Evolutionary conservation across 352 stramenopile species (phyloP).

Genomic region (Phytophthora hybrid): DNA sequence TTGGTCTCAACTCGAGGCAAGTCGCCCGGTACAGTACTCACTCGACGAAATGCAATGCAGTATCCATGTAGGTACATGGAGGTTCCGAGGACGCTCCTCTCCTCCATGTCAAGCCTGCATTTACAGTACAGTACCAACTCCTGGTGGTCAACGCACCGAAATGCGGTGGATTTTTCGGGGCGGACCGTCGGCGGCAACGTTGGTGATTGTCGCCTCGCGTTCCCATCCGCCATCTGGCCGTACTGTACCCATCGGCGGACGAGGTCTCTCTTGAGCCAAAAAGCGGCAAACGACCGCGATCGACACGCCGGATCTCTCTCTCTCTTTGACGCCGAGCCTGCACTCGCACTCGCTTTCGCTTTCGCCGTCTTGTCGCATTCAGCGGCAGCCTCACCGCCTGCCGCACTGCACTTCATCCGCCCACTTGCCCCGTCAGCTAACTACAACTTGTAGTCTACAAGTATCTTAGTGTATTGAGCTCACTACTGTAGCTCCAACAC

Average conservation of each 20-base stretch:
- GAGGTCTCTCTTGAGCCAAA: neutral
- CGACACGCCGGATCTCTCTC: slow-evolving; percentile 26
- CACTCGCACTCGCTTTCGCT: neutral
- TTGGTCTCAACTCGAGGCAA: neutral
- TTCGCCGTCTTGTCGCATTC: neutral
- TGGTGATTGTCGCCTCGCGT: slow-evolving; percentile 18
- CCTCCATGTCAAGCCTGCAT: neutral
- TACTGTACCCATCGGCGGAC: slow-evolving; percentile 7
- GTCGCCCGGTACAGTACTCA: neutral
- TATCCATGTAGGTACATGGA: neutral
- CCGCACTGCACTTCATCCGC: neutral
- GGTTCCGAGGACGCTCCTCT: neutral
- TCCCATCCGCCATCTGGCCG: slow-evolving; percentile 25
- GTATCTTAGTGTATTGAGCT: neutral
- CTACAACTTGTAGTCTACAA: no score
- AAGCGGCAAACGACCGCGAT: slow-evolving; percentile 8
- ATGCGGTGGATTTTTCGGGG: slow-evolving; percentile 34
- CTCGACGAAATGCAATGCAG: neutral
- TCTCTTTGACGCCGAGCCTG: neutral
- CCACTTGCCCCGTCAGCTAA: neutral
- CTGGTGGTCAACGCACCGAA: slow-evolving; percentile 20
- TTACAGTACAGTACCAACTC: no score
- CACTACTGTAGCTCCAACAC: no score
- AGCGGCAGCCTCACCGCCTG: no score
- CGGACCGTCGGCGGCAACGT: slow-evolving; percentile 14